phyloP scores from a whole-genome alignment of 2,329 filamentous ascomycete genomes.

The Ophiognomonia clavigignenti-juglandacearum region DNA sequence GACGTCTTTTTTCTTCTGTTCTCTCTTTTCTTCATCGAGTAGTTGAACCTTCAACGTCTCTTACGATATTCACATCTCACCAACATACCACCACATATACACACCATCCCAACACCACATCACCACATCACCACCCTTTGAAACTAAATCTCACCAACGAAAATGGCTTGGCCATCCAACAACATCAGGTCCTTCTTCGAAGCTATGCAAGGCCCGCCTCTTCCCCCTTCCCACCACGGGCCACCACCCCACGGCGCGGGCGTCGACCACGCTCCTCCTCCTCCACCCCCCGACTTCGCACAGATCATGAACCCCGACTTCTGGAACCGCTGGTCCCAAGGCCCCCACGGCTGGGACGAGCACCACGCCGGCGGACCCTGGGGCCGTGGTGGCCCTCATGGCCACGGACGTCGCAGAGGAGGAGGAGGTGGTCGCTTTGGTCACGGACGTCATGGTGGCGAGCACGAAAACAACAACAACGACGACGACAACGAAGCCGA shows the following conservation, averaged over 20 bases:
- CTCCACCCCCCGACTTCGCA: neutral
- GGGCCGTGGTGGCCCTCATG: constrained; percentile 4
- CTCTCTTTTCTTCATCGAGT: neutral
- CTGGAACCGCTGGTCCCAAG: constrained; percentile 13
- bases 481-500: neutral
- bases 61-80: neutral
- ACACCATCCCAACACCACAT: neutral
- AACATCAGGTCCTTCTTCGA: constrained; percentile 8
- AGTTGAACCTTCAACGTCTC: neutral
- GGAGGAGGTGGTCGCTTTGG: neutral
- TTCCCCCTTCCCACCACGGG: neutral
- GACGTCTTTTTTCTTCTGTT: neutral
- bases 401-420: neutral
- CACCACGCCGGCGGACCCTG: neutral
- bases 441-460: neutral
- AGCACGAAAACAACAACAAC: too few relatives aligned
- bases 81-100: neutral
- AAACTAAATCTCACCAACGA: constrained; percentile 1
- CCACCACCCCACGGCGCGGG: constrained; percentile 5
- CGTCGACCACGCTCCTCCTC: constrained; percentile 11
- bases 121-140: too few relatives aligned
- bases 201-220: neutral
- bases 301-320: constrained; percentile 9
- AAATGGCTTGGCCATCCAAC: constrained; percentile 14
- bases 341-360: constrained; percentile 12